A percentile compares a stretch with the other conserved stretches of the same genome.
phyloP scores from a whole-genome alignment of 495 filamentous ascomycete species.

The Penicillium turbatum region DNA sequence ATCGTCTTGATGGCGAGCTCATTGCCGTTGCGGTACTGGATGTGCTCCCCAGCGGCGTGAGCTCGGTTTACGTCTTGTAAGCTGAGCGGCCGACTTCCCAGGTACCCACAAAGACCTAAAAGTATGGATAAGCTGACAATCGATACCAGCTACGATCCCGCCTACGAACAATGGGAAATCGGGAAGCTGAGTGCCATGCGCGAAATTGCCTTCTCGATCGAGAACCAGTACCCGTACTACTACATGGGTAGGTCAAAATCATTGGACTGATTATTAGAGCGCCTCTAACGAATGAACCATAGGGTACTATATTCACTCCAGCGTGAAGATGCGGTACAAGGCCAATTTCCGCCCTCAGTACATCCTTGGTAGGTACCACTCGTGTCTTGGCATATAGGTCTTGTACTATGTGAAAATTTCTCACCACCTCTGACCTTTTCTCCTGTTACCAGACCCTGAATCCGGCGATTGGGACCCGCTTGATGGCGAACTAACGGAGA shows the following conservation, averaged over 20 bases:
- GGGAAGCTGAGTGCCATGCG: constrained; percentile 85
- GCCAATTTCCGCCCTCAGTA: constrained; percentile 79
- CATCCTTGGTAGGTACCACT: constrained; percentile 54
- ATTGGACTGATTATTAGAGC: constrained; percentile 6
- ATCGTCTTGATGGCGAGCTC: constrained; percentile 82
- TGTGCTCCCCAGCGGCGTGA: constrained; percentile 79
- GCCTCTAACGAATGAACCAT: neutral
- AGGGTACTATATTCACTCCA: constrained; percentile 70
- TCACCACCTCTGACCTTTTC: neutral
- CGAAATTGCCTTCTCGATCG: constrained; percentile 74
- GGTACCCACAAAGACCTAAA: neutral
- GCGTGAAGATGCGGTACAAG: constrained; percentile 86
- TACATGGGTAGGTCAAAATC: constrained; percentile 61
- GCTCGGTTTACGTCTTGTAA: constrained; percentile 88
- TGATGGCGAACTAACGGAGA: constrained; percentile 57
- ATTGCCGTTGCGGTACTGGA: constrained; percentile 89
- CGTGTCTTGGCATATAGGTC: neutral
- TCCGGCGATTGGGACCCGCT: constrained; percentile 70
- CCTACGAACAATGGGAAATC: constrained; percentile 71
- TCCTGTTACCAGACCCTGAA: constrained; percentile 57
- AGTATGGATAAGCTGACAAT: constrained; percentile 8
- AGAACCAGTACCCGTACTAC: constrained; percentile 69
- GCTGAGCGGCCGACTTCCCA: constrained; percentile 11
- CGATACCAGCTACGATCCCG: constrained; percentile 63
- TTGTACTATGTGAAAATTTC: neutral